Conservation (phyloP, 1,284 basidiomycete genomes). For the Agroathelia rolfsii region DNA sequence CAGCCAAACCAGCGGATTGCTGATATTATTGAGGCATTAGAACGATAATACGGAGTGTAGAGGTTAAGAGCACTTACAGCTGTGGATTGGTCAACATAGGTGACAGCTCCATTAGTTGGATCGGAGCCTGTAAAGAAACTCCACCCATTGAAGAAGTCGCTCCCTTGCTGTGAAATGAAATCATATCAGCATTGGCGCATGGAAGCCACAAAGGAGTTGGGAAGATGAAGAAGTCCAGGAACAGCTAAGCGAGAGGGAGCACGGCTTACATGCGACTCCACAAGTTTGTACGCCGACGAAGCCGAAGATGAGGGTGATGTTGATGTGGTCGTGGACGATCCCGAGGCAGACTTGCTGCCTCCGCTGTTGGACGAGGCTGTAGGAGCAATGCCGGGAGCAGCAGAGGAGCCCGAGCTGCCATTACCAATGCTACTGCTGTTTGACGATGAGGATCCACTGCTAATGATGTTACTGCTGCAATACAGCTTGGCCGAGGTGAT, state of each 20-base stretch:
- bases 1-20: slow-evolving; percentile 40
- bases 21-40: slow-evolving; percentile 16
- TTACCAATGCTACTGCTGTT: slow-evolving; percentile 29
- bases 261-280: slow-evolving; percentile 23
- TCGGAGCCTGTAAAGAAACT: slow-evolving; percentile 63
- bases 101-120: slow-evolving; percentile 68
- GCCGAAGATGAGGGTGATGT: slow-evolving; percentile 13
- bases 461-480: slow-evolving; percentile 20
- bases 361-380: slow-evolving; percentile 12
- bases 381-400: slow-evolving; percentile 10
- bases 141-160: slow-evolving; percentile 74
- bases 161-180: slow-evolving; percentile 36
- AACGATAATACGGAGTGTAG: slow-evolving; percentile 9
- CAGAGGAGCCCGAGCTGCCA: slow-evolving; percentile 17
- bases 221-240: slow-evolving; percentile 2
- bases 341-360: slow-evolving; percentile 24
- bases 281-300: slow-evolving; percentile 26
- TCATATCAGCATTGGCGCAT: neutral
- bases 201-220: too few species aligned
- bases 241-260: slow-evolving; percentile 1
- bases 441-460: slow-evolving; percentile 11
- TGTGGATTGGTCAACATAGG: slow-evolving; percentile 46
- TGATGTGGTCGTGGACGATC: slow-evolving; percentile 8
- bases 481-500: slow-evolving; percentile 13
- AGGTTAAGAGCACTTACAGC: slow-evolving; percentile 33